Conservation (phyloP, 2,329 filamentous ascomycete genomes). For the Beauveria rudraprayagi region DNA sequence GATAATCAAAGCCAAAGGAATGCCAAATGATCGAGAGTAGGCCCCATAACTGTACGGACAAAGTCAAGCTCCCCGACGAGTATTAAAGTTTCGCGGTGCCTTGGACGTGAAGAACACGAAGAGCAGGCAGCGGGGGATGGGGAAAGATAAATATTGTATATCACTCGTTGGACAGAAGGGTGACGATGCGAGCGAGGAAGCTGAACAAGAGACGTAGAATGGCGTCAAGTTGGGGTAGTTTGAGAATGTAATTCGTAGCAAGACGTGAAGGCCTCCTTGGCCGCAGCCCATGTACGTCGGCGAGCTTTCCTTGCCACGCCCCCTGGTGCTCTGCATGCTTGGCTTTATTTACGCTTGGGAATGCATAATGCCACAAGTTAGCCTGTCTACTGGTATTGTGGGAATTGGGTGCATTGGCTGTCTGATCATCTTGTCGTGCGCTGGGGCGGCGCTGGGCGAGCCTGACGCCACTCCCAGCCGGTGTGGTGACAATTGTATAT, state of each 20-base stretch:
- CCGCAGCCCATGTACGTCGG: not conserved
- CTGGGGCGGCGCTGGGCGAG: not conserved
- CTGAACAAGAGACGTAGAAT: not conserved
- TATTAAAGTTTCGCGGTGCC: slow-evolving; percentile 5
- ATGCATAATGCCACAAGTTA: not conserved
- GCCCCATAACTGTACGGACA: not conserved
- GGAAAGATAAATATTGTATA: not conserved
- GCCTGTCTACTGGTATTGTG: not conserved
- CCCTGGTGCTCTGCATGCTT: not conserved
- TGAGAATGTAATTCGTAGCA: not conserved
- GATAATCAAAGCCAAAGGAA: not conserved
- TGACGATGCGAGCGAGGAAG: not conserved
- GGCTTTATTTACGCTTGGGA: not conserved
- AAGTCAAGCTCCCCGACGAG: not conserved
- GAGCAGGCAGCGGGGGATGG: not conserved
- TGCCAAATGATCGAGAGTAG: slow-evolving; percentile 3
- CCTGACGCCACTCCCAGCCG: not conserved
- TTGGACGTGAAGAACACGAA: not conserved
- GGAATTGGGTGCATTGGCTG: not conserved
- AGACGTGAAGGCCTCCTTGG: not conserved
- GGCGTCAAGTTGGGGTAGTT: not conserved
- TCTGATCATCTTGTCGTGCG: not conserved
- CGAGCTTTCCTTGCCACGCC: not conserved
- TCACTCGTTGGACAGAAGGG: too few species aligned
- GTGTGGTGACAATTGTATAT: not conserved